Percentiles rank a stretch among this genome's conserved stretches.
Conservation (phyloP, 192 early-diverging fungal genomes). For the Cladochytrium replicatum region DNA sequence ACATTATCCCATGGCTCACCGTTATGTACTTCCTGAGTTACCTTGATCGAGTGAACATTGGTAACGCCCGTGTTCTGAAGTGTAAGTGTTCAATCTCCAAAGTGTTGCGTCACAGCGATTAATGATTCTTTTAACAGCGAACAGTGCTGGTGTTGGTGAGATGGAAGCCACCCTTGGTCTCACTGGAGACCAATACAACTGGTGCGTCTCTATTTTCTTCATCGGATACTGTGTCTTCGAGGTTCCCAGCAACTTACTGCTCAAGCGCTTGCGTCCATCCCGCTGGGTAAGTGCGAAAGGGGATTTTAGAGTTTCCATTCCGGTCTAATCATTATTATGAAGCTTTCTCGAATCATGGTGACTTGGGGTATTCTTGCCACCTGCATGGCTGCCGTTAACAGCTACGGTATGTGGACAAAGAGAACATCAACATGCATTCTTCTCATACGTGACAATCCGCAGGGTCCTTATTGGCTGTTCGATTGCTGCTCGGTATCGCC, state of each 20-base stretch:
- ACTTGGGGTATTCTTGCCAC: conserved; percentile 55
- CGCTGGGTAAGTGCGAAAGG: too few relatives aligned
- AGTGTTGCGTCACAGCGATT: too few relatives aligned
- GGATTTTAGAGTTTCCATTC: too few relatives aligned
- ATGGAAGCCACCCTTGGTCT: too few relatives aligned
- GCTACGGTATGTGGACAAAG: conserved; percentile 40
- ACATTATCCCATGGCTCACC: conserved; percentile 15
- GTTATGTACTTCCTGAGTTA: conserved; percentile 13
- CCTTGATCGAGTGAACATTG: conserved; percentile 21
- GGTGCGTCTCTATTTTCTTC: conserved; percentile 59
- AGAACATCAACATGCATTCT: conserved; percentile 18
- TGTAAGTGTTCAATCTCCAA: too few relatives aligned
- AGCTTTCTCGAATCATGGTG: conserved; percentile 32
- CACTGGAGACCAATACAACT: conserved; percentile 38
- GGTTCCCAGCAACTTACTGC: conserved; percentile 65
- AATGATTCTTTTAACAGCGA: too few relatives aligned
- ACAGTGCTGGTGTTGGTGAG: too few relatives aligned
- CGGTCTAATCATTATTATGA: background rate
- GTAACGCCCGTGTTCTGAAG: too few relatives aligned
- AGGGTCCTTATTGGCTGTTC: conserved; percentile 23
- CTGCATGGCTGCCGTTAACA: conserved; percentile 48
- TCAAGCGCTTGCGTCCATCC: conserved; percentile 51
- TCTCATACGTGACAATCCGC: conserved; percentile 11
- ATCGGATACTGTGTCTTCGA: conserved; percentile 67
- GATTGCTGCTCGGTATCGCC: conserved; percentile 41